Evolutionary conservation across 495 filamentous ascomycete species (phyloP), one percentile per base, ranked within the genome.

Genomic region (Annulohypoxylon maeteangense): DNA sequence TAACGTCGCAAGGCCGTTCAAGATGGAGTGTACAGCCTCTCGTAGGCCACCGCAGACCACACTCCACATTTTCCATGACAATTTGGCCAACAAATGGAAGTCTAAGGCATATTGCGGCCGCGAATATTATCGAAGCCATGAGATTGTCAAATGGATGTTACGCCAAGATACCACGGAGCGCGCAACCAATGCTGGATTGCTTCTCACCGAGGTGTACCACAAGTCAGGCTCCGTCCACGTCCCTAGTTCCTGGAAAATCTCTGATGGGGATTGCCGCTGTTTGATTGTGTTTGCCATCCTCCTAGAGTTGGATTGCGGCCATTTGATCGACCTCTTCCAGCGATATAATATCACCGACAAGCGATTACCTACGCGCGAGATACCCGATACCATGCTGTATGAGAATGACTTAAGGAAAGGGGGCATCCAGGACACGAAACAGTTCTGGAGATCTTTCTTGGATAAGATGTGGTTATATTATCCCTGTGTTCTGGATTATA

Each of bases 251-350:
- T 29, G 4, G 14, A 4, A 50, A 12, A 66, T 66, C 12, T 47
- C 40, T 0, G 10, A 45, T 23, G 51, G 23, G 25, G 62, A 65
- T 0, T 0, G n/a, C 5, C 40, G 42, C 18, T 66, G 53, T 20
- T 25, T 79, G 11, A 67, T 79, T 16, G 76, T 81, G 0, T 79
- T 81, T 54, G 65, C 73, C 38, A 81, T 79, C 34, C 75, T 81
- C 29, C 75, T 78, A 12, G 62, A 75, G 14, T 54, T 79, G 44
- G 62, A 56, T 16, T 59, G 57, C 16, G 79, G 79, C 32, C 31
- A 76, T 36, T 55, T 78, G 23, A 75, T 80, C 45, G 42, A 76
- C 14, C 42, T 48, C 10, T 79, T 79, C 55, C 62, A 71, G 44
- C 59, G 63, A 50, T 61, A 62, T 31, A 16, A 23, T 3, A 64